Base-by-base conservation (phyloP, 441 rosid genomes). In the Kokia cookei region DNA sequence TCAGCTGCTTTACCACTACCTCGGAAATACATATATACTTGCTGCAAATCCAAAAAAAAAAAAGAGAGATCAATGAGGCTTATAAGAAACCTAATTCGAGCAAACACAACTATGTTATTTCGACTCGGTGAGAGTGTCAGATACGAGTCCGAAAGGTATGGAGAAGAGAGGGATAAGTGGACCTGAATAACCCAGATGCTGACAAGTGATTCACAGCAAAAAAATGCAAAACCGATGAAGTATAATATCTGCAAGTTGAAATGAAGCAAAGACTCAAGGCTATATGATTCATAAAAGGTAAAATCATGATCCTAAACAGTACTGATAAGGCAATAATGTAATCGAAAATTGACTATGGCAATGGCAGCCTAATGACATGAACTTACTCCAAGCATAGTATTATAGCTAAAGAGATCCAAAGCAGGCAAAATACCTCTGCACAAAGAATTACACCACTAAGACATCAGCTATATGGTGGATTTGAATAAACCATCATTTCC, bases 121-220 rank as follows among this genome's bases (percentile, higher is more conserved):
- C 29, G 29, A 50, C 54, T 51, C 55, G 9, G 55, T 51, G 7
- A 4, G 22, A 15, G 3, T n/a, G 7, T 51, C 7, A n/a, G 12
- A 6, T 32, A 32, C 7, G 7, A 51, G 55, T 51, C 5, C 1
- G 14, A 29, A 27, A 27, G 17, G 4, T 29, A 37, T 27, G 42
- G n/a, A 19, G 59, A 63, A 22, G 40, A 73, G 66, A 35, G 67
- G 62, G 70, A 79, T 77, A 4, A 69, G 64, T 22, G 69, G 73
- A 95, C 99, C 99, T 93, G 97, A 78, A 94, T 88, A 86, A 96
- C 99, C 99, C 99, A 96, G 76, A 96, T 79, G 76, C 98, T 96
- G 81, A 91, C 86, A 55, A 89, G 32, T 48, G 97, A 88, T 84
- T 96, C 98, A 1, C 91, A 27, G 42, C 89, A 83, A 84, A 96